Conservation (phyloP, 495 filamentous ascomycete species). For the Tricharina praecox region DNA sequence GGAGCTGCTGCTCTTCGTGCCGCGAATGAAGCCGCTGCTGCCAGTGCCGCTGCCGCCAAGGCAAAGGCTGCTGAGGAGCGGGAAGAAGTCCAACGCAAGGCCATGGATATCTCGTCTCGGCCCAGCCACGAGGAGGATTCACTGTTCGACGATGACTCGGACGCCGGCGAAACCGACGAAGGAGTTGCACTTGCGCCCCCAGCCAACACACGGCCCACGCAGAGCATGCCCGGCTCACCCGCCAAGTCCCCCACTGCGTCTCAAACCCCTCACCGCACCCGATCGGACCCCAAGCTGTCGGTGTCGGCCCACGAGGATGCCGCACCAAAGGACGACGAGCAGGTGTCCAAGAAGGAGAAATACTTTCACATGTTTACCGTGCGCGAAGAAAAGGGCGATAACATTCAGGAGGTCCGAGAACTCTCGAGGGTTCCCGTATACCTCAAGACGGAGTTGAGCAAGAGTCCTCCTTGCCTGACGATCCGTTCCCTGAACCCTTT, state of each 20-base stretch:
- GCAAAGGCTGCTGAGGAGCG: conserved; percentile 61
- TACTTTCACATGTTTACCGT: conserved; percentile 80
- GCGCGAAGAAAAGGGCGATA: conserved; percentile 81
- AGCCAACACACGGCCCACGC: conserved; percentile 50
- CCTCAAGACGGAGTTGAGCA: conserved; percentile 90
- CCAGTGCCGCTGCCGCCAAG: conserved; percentile 61
- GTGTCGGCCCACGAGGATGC: conserved; percentile 53
- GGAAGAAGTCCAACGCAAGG: conserved; percentile 73
- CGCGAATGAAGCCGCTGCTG: conserved; percentile 57
- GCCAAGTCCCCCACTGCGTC: conserved; percentile 49
- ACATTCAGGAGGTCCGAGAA: conserved; percentile 94
- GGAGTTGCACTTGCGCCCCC: conserved; percentile 13
- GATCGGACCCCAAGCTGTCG: conserved; percentile 81
- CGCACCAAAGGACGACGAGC: conserved; percentile 45
- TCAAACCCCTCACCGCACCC: conserved; percentile 67
- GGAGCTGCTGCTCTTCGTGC: conserved; percentile 47
- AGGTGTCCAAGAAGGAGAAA: conserved; percentile 65
- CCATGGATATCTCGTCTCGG: conserved; percentile 83
- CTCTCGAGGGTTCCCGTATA: conserved; percentile 95
- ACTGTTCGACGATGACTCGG: conserved; percentile 73
- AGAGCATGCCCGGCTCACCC: conserved; percentile 89
- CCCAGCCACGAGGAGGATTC: conserved; percentile 80
- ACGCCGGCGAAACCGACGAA: conserved; percentile 17
- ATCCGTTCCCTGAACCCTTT: conserved; percentile 96
- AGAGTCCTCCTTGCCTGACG: conserved; percentile 97